Evolutionary conservation across 192 early-diverging fungal genomes (phyloP).

Genomic region (Backusella circina): DNA sequence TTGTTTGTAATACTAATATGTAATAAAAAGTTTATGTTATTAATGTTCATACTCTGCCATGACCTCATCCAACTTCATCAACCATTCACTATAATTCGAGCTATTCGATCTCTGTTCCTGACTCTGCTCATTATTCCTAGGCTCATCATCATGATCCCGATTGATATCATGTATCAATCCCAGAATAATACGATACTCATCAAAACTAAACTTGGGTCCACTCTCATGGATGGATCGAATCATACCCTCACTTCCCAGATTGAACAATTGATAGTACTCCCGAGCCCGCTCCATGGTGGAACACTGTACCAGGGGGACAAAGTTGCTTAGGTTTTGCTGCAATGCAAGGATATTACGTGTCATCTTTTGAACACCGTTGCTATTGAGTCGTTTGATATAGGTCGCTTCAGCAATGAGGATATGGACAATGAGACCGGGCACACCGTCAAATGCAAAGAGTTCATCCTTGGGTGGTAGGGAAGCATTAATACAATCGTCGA

Average conservation of each 20-base stretch:
- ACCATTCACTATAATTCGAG: conserved; percentile 35
- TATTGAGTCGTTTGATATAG: conserved; percentile 67
- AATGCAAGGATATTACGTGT: conserved; percentile 79
- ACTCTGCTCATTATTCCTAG: background rate
- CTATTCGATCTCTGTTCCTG: conserved; percentile 14
- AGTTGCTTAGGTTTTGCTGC: conserved; percentile 86
- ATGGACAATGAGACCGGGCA: conserved; percentile 71
- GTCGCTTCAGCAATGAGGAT: conserved; percentile 63
- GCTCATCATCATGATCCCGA: conserved; percentile 13
- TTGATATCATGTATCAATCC: conserved; percentile 60
- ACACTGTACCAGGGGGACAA: conserved; percentile 58
- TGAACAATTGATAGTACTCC: conserved; percentile 74
- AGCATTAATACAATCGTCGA: conserved; percentile 68
- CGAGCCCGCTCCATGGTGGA: conserved; percentile 65
- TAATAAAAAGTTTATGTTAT: too few relatives aligned
- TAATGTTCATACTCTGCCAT: conserved; percentile 33
- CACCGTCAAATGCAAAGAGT: conserved; percentile 79
- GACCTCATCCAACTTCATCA: conserved; percentile 39
- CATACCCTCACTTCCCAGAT: conserved; percentile 40
- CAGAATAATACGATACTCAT: conserved; percentile 77
- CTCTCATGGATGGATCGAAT: conserved; percentile 52
- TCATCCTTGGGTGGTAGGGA: conserved; percentile 62
- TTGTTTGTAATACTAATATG: too few relatives aligned
- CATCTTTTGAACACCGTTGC: conserved; percentile 71
- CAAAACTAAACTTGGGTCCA: conserved; percentile 63